These are phyloP conservation scores for Helicostylum pulchrum DNA, from an alignment of 192 early-diverging fungal genomes.

Conservation along the genomic window DNA sequence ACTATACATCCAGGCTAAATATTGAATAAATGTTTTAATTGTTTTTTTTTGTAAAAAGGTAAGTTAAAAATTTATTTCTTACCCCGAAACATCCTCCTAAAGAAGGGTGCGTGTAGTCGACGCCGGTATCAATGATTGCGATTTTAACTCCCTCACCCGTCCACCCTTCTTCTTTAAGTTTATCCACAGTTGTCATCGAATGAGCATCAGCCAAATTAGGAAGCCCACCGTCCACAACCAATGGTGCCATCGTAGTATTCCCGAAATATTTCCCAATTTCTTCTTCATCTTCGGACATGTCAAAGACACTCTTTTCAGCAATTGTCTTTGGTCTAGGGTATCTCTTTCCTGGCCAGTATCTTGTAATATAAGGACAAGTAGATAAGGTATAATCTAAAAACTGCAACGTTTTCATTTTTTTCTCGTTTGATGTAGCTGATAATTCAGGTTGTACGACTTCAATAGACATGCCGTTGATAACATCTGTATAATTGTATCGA, in stretches of 20 bases:
- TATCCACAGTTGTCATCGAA: constrained; percentile 49
- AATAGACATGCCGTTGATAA: neutral
- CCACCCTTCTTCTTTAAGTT: constrained; percentile 39
- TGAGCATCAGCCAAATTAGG: constrained; percentile 36
- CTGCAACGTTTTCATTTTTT: neutral
- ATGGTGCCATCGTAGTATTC: neutral
- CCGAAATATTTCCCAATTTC: too few relatives aligned
- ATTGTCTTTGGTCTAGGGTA: neutral
- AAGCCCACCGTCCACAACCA: neutral
- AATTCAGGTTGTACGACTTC: neutral
- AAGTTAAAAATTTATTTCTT: neutral
- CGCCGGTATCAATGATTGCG: constrained; percentile 58
- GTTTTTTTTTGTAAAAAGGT: neutral
- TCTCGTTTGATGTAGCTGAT: neutral
- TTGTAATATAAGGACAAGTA: neutral
- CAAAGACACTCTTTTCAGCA: neutral
- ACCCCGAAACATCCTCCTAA: constrained; percentile 61
- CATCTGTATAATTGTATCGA: neutral
- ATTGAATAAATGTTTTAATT: neutral
- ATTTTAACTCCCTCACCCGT: constrained; percentile 61
- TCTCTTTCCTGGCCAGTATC: neutral
- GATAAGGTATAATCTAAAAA: neutral
- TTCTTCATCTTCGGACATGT: neutral
- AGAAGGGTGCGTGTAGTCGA: constrained; percentile 62
- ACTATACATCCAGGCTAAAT: constrained; percentile 45